These are phyloP conservation scores for Phytophthora litchii DNA, from an alignment of 352 stramenopile species.

Conservation along the genomic window DNA sequence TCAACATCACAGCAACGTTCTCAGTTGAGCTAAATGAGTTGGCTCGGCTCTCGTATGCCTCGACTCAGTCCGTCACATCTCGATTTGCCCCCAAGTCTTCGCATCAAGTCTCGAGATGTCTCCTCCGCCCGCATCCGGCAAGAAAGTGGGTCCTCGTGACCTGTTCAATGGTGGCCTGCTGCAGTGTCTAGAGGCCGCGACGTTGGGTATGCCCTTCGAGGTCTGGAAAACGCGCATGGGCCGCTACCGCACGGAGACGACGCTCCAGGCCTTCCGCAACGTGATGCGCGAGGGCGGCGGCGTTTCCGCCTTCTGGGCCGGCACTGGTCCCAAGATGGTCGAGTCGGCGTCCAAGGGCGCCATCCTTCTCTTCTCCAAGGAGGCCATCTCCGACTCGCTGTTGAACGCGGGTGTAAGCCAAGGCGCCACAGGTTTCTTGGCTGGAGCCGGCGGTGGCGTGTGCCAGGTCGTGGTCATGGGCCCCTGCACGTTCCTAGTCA, in stretches of 20 bases:
- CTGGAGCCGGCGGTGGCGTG: slow-evolving; percentile 83
- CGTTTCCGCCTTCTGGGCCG: slow-evolving; percentile 86
- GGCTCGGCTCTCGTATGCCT: not conserved
- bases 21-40: not conserved
- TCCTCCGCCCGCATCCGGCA: slow-evolving; percentile 63
- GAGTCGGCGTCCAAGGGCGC: slow-evolving; percentile 90
- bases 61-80: slow-evolving; percentile 17
- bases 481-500: slow-evolving; percentile 92
- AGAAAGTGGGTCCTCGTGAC: slow-evolving; percentile 84
- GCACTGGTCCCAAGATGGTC: slow-evolving; percentile 92
- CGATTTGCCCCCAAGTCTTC: slow-evolving; percentile 13
- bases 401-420: slow-evolving; percentile 70
- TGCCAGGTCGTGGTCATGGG: slow-evolving; percentile 92
- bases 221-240: slow-evolving; percentile 95
- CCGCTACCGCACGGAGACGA: slow-evolving; percentile 84
- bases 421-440: slow-evolving; percentile 76
- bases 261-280: slow-evolving; percentile 84
- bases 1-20: not conserved
- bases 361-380: slow-evolving; percentile 91
- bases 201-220: slow-evolving; percentile 92
- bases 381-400: slow-evolving; percentile 85
- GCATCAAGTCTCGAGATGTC: slow-evolving; percentile 23
- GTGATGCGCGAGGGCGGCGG: slow-evolving; percentile 88
- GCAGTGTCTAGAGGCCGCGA: slow-evolving; percentile 89
- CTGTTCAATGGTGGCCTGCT: slow-evolving; percentile 83